Evolutionary conservation across 768 basidiomycete genomes (phyloP), one percentile per base, ranked within the genome.

Genomic region (Trametes punicea): DNA sequence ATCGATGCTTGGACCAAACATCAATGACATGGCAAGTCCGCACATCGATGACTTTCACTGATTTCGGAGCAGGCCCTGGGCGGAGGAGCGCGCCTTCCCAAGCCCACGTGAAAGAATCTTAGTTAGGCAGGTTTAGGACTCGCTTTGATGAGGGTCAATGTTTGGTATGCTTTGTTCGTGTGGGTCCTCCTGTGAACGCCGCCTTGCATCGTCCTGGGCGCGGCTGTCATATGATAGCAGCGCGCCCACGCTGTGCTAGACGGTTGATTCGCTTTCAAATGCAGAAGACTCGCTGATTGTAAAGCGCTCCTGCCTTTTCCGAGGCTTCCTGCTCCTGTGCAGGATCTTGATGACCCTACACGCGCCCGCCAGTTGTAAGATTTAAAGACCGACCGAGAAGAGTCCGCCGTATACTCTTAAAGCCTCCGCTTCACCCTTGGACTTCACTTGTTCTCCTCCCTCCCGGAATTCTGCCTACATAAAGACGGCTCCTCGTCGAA

Each of bases 381-480:
- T 58, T 58, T 41, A 53, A 53, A 47, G 16, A 26, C 58, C 58
- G 51, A 45, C 58, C n/a, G n/a, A n/a, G n/a, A 45, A 42, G 42
- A 34, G 46, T 25, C 25, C 58, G 58, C 53, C 42, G 53, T n/a
- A n/a, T 34, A 23, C 36, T 51, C 38, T 46, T 55, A 55, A 49
- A 55, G 53, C 38, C 34, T 54, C 47, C 50, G 10, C 34, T 21
- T 23, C 33, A 27, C 8, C 44, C 38, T 45, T 59, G 44, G 26
- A 31, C 47, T 38, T 33, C 33, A 9, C 41, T 49, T 46, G 26
- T 36, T 16, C 34, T 42, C 52, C 31, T 23, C 38, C 53, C 39
- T 29, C 34, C 31, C 21, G 40, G 49, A 34, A 39, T 46, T 31
- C 31, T 18, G 25, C 41, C 26, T 41, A 9, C 56, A 39, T 27